Percentiles rank a stretch among this genome's conserved stretches.
Evolutionary conservation across 495 filamentous ascomycete species (phyloP).

Genomic region (Penicillium goetzii): DNA sequence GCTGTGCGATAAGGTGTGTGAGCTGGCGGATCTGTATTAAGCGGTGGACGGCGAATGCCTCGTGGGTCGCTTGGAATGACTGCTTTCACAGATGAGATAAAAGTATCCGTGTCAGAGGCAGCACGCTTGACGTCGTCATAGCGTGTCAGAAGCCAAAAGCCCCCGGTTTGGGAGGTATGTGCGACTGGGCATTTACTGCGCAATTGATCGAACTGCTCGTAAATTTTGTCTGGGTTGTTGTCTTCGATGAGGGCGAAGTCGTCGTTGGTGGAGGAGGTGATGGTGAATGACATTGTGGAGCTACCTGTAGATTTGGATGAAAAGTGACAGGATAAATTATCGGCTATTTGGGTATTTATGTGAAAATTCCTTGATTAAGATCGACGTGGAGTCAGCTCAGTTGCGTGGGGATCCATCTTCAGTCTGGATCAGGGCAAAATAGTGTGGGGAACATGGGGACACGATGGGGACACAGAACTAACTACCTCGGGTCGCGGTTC

Average conservation of each 20-base stretch:
- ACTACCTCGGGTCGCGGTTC: background rate
- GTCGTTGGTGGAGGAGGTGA: background rate
- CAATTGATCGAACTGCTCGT: background rate
- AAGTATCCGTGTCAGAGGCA: background rate
- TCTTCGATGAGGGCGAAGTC: background rate
- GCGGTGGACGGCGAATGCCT: constrained; percentile 10
- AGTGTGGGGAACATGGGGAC: background rate
- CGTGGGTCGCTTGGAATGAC: constrained; percentile 10
- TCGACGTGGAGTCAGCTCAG: background rate
- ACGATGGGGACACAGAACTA: background rate
- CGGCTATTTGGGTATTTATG: background rate
- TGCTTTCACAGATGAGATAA: constrained; percentile 7
- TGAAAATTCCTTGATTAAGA: background rate
- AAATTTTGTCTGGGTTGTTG: background rate
- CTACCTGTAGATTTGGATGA: background rate
- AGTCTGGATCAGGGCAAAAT: background rate
- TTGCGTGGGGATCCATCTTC: background rate
- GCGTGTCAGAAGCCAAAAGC: constrained; percentile 7
- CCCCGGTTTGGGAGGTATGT: constrained; percentile 6
- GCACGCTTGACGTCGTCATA: constrained; percentile 5
- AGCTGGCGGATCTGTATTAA: constrained; percentile 9
- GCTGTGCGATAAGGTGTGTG: constrained; percentile 8
- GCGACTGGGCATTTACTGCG: constrained; percentile 2
- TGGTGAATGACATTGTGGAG: background rate
- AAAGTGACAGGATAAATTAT: background rate